These are phyloP conservation scores for Apiotrichum laibachii DNA, from an alignment of 1,284 basidiomycete species.

Conservation along the genomic window DNA sequence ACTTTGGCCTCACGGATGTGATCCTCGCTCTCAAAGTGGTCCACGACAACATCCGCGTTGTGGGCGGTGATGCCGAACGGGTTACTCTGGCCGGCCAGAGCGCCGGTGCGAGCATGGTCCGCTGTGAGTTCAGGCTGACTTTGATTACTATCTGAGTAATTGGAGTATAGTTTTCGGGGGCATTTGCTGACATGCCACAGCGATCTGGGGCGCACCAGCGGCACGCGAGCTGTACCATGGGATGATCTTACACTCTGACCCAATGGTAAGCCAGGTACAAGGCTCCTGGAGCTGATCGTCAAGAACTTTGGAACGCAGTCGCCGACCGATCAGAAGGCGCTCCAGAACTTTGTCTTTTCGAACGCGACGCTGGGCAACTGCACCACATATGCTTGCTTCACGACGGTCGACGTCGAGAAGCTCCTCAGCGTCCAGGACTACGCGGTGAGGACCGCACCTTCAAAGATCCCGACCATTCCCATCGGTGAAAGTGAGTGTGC, in stretches of 20 bases:
- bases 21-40: constrained; percentile 68
- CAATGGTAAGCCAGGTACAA: constrained; percentile 60
- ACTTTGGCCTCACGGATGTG: constrained; percentile 68
- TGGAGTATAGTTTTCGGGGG: no score
- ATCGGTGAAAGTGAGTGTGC: constrained; percentile 15
- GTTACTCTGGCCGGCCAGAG: constrained; percentile 89
- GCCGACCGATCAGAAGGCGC: constrained; percentile 56
- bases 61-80: constrained; percentile 64
- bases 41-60: constrained; percentile 57
- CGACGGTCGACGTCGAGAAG: constrained; percentile 55
- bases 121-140: constrained; percentile 41
- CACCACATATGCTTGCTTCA: constrained; percentile 55
- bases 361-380: constrained; percentile 36
- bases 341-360: constrained; percentile 60
- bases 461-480: constrained; percentile 27
- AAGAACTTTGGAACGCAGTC: constrained; percentile 48
- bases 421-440: constrained; percentile 58
- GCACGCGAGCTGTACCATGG: constrained; percentile 66
- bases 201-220: constrained; percentile 65
- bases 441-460: constrained; percentile 52
- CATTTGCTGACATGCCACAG: constrained; percentile 24
- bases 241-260: constrained; percentile 78
- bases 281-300: neutral
- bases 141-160: no score
- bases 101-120: constrained; percentile 74